Evolutionary conservation across 2,329 filamentous ascomycete genomes (phyloP), one percentile per base, ranked within the genome.

Genomic region (Aspergillus amoenus): DNA sequence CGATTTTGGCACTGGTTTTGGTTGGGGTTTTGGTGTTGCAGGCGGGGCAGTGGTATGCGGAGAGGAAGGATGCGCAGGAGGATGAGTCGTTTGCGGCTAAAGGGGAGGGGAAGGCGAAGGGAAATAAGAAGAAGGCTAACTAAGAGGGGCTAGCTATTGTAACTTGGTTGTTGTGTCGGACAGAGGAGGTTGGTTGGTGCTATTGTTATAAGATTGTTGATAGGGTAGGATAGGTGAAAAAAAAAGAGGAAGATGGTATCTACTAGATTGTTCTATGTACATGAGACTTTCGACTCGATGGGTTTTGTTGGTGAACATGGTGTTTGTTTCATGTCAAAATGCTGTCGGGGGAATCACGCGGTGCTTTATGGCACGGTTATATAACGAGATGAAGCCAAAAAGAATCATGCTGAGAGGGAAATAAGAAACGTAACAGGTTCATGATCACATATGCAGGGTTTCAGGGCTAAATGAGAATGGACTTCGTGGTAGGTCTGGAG

Each of bases 21-120:
- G 88, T 97, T 3, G 94, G 94, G 5, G 90, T 99, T 9, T 74
- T 99, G 63, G 90, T 97, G 34, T 78, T 99, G 70, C 94, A 99
- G 84, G 91, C 91, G 18, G 94, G 94, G 11, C 91, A 97, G 82
- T 97, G 93, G 94, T 99, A 99, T 78, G 94, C 94, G 24, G 93
- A 97, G 83, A 84, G 90, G 71, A 95, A 95, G 79, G 93, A 97
- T 76, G 82, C 83, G 69, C 89, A 93, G 72, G 93, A 97, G 75
- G 81, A 84, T 55, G 85, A 84, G 69, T 83, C 85, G 71, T 81
- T 88, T 43, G 56, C 44, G 49, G 57, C 61, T 44, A 53, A 64
- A 61, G 58, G 59, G 47, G 46, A 55, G 51, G 51, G 42, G 22
- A 37, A 59, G 42, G 53, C 46, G 41, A 60, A 60, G 6, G 55